Base-by-base conservation (phyloP, 2,329 filamentous ascomycete genomes). In the Bertia moriformis region DNA sequence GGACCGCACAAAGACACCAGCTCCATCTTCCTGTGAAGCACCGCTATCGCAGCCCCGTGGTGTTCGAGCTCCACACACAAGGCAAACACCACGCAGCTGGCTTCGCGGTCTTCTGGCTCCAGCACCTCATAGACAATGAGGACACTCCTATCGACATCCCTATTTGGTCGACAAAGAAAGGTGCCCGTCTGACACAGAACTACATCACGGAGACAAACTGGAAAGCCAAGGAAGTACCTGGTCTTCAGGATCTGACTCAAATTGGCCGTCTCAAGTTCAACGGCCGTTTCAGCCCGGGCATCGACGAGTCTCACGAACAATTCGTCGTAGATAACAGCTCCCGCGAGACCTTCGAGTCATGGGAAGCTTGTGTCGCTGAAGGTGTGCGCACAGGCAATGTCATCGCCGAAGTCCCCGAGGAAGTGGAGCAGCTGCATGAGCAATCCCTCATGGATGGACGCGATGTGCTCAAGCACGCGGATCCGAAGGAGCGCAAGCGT, bases 301-400 rank as follows among this genome's bases (percentile, higher is more conserved):
- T 74, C 46, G 78, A 83, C 52, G 71, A 79, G 45, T 70, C 69
- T 7, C 79, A 83, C 51, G 66, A 71, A 42, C 57, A 57, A 1
- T 83, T 81, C 46, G 67, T 83, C 22, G 59, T 67, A 2, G 76
- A 82, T 51, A 82, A 81, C 46, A 69, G 82, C 49, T 69, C 70
- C 5, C 71, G 78, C 19, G 79, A 84, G 57, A 83, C 78, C 0
- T 82, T 70, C 45, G 79, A 83, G 54, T 76, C 76, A 0, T 83
- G 78, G 74, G 76, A 83, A 51, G 73, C 76, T 4, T 83, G 78
- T 51, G 56, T 77, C 14, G 65, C 74, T 0, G 78, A 83, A 53
- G 79, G 79, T 22, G 73, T 82, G 0, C 69, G 79, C 17, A 58
- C 59, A 4, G 62, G 62, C 14, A 62, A 63, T 14, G 74, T 83